phyloP scores from a whole-genome alignment of 2,329 filamentous ascomycete genomes.

The Monilinia laxa region DNA sequence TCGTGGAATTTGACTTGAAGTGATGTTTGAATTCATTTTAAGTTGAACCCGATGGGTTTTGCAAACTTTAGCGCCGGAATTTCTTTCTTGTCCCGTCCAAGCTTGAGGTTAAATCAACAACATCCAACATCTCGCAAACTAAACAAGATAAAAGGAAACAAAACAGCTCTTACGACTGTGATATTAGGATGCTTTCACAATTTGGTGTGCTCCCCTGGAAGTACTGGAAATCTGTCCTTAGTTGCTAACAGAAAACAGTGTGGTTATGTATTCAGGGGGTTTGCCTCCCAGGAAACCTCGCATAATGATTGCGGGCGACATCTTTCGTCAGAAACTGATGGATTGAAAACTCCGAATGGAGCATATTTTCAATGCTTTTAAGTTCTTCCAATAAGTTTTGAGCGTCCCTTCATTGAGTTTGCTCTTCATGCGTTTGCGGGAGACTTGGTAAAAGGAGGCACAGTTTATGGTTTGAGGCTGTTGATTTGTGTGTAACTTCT shows the following conservation, averaged over 20 bases:
- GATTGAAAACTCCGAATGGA: neutral
- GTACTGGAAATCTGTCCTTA: neutral
- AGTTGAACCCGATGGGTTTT: neutral
- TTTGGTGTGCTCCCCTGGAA: neutral
- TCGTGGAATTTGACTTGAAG: neutral
- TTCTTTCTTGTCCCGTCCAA: neutral
- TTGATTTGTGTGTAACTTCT: neutral
- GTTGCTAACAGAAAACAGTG: neutral
- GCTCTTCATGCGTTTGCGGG: too few relatives aligned
- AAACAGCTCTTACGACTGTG: neutral
- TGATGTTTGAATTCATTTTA: neutral
- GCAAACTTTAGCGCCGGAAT: slow-evolving; percentile 1
- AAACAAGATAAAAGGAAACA: too few relatives aligned
- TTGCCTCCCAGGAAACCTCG: neutral
- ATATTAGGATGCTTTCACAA: neutral
- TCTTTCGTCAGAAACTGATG: neutral
- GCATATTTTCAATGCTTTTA: neutral
- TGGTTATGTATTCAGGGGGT: neutral
- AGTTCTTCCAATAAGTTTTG: too few relatives aligned
- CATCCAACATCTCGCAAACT: neutral
- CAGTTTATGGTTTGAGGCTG: neutral
- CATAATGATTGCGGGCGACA: neutral
- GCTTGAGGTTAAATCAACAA: neutral
- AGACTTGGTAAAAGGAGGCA: neutral
- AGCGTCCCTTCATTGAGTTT: neutral